A percentile compares a stretch with the other conserved stretches of the same genome.
Conservation (phyloP, 106 monocot genomes). For the Agapanthus africanus region DNA sequence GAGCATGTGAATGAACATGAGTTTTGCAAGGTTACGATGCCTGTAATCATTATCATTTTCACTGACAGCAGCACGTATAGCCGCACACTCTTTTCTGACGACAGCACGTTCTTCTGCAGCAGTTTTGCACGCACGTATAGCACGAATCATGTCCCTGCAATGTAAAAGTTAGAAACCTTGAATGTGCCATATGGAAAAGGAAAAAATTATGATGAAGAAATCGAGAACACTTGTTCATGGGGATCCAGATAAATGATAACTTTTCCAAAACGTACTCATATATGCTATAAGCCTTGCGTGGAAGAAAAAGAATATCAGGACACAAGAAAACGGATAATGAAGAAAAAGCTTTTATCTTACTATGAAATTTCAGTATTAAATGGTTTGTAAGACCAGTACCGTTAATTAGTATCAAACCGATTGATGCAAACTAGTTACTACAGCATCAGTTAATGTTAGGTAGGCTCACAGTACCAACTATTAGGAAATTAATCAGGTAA, state of each 20-base stretch:
- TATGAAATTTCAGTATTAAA: not conserved
- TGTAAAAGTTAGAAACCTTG: slow-evolving; percentile 1
- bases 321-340: not conserved
- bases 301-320: not conserved
- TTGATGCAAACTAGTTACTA: not conserved
- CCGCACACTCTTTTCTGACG: slow-evolving; percentile 96
- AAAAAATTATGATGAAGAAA: not conserved
- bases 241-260: not conserved
- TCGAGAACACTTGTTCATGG: not conserved
- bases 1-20: slow-evolving; percentile 99
- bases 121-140: slow-evolving; percentile 97
- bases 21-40: slow-evolving; percentile 92
- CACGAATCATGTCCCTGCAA: slow-evolving; percentile 91
- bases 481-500: not conserved
- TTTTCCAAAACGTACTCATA: not conserved
- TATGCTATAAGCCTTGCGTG: not conserved
- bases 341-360: not conserved
- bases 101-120: slow-evolving; percentile 99
- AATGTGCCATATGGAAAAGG: not conserved
- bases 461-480: not conserved
- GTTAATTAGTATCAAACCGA: not conserved
- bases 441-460: not conserved
- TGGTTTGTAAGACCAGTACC: not conserved
- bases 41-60: slow-evolving; percentile 96
- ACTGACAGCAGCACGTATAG: slow-evolving; percentile 92